Conservation (phyloP, 371 early-diverging fungal species). For the Sporodiniella umbellata region DNA sequence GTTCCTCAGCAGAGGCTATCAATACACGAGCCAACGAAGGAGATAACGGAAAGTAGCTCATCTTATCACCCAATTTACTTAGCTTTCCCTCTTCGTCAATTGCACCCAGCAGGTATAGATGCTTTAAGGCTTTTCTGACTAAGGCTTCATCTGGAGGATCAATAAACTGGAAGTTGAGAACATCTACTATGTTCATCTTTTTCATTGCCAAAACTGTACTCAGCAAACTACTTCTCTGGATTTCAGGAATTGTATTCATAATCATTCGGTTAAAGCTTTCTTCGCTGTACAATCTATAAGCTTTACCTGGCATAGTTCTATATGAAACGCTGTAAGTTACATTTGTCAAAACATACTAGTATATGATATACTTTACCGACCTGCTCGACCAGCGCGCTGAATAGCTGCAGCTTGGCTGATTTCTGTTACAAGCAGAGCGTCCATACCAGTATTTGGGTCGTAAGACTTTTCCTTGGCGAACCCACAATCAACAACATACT, state of each 20-base stretch:
- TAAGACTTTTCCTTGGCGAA: constrained; percentile 89
- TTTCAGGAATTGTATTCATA: constrained; percentile 91
- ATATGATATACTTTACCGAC: too few species aligned
- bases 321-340: too few species aligned
- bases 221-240: constrained; percentile 88
- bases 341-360: too few species aligned
- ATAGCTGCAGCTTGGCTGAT: constrained; percentile 90
- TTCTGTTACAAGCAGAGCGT: constrained; percentile 79
- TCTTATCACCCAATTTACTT: constrained; percentile 89
- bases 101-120: constrained; percentile 94
- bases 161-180: constrained; percentile 94
- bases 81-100: constrained; percentile 87
- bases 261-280: constrained; percentile 84
- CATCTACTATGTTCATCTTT: constrained; percentile 88
- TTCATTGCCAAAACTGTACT: constrained; percentile 88
- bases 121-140: constrained; percentile 82
- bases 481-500: constrained; percentile 92
- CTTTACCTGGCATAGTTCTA: constrained; percentile 81
- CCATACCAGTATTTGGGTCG: constrained; percentile 78
- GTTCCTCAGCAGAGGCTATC: constrained; percentile 57
- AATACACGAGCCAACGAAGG: constrained; percentile 92
- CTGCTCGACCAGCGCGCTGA: constrained; percentile 98
- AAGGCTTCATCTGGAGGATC: constrained; percentile 90
- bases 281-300: constrained; percentile 92
- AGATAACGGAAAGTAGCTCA: constrained; percentile 94